Base-by-base conservation (phyloP, 2,329 filamentous ascomycete species). In the Zymoseptoria ardabiliae region DNA sequence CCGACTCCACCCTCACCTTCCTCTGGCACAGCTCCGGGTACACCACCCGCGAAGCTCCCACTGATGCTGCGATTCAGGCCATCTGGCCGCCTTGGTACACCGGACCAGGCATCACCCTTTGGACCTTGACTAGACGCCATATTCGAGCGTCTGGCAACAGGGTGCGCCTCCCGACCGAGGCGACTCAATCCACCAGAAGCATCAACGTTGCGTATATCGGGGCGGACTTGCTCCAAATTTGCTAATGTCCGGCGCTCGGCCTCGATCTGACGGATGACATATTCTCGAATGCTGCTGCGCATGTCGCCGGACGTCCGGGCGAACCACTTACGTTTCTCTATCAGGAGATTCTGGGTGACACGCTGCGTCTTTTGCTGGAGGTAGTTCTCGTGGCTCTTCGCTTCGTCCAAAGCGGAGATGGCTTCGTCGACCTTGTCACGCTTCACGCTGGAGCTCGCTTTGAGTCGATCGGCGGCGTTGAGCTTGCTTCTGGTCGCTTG, bases 81-180 rank as follows among this genome's bases (percentile, higher is more conserved):
- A 68, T 96, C 90, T 28, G 87, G 85, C 58, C 90, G 84, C 62
- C 94, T 84, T 41, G 92, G 90, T 25, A 97, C 91, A 59, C 94
- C 94, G 69, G 91, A 96, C 94, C 94, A 99, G 17, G 94, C 88
- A 74, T 99, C 94, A n/a, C 94, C 94, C 77, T 96, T 96, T 54
- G 94, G 93, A 0, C 94, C 94, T 76, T 99, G 94, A 69, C 89
- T 94, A 53, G 90, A 89, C 17, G 90, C 89, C 65, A 97, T 76
- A 73, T 85, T 94, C 74, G 85, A 93, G 62, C 93, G 85, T 57
- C 94, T 85, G 28, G 78, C 76, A 4, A 86, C 77, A 2, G 94
- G 93, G 72, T 96, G 91, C 17, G 89, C 80, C 76, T 99, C 94
- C 60, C 94, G 86, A 50, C 94, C 94, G 35, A 99, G 82, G 50